Evolutionary conservation across 345 rosid species (phyloP), one percentile per base, ranked within the genome.

Genomic region (Tarenaya hassleriana): DNA sequence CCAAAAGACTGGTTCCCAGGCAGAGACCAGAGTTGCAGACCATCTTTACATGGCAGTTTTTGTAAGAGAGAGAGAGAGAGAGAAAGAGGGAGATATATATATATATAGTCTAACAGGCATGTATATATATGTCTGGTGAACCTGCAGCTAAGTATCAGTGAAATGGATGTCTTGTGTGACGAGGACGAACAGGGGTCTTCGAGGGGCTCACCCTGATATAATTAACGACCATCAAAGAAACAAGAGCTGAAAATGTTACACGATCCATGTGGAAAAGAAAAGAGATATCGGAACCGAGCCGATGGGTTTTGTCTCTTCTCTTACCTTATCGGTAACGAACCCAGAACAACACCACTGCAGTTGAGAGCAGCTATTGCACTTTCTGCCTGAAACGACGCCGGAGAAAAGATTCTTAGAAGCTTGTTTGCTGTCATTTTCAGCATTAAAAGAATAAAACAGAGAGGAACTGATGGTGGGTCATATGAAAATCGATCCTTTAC

Each of bases 151-250:
- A n/a, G 54, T 61, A 53, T 67, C 71, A 88, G 46, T 82, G 82
- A 68, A 74, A 69, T 31, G 88, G 82, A 69, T 67, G 72, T 29
- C 97, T 90, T 34, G 95, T 82, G 70, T 80, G 64, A 4, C 95
- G 94, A 0, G 95, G 97, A 60, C 97, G 83, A 60, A 89, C 97
- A 24, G 97, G 95, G 6, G 97, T 89, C 79, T 89, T 89, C n/a
- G 97, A 89, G 42, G 97, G 97, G 70, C 97, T 89, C 44, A 89
- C 88, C 87, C 97, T 89, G 77, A 40, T 34, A 54, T 51, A 34
- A 50, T 32, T 50, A 37, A 55, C n/a, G n/a, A 68, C 7, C 40
- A 27, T 52, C 1, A 61, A 15, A 53, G 29, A 3, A 32, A 32
- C 49, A n/a, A n/a, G n/a, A n/a, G n/a, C n/a, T n/a, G n/a, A n/a